Percentiles rank a stretch among this genome's conserved stretches.
Conservation (phyloP, 2,329 filamentous ascomycete genomes). For the Cordyceps sp. region DNA sequence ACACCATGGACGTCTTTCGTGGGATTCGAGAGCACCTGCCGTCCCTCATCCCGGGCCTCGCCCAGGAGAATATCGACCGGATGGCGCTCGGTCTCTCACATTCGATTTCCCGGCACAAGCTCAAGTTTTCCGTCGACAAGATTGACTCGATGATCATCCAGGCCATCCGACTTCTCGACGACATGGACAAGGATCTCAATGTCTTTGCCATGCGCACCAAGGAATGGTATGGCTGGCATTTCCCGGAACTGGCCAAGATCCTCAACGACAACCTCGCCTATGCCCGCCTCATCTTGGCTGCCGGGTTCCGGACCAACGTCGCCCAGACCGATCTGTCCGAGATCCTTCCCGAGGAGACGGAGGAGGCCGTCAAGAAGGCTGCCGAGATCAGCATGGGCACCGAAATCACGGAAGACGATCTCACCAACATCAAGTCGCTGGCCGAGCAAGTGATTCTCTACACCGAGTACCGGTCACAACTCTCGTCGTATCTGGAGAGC, state of each 20-base stretch:
- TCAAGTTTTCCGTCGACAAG: conserved; percentile 97
- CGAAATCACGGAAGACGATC: conserved; percentile 82
- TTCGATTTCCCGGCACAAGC: conserved; percentile 90
- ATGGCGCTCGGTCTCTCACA: conserved; percentile 95
- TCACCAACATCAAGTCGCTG: conserved; percentile 80
- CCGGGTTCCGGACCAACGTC: conserved; percentile 78
- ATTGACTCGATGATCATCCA: conserved; percentile 99
- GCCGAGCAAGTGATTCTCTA: conserved; percentile 89
- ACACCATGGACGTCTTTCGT: conserved; percentile 68
- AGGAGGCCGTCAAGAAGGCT: conserved; percentile 77
- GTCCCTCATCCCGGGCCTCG: conserved; percentile 76
- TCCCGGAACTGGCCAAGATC: conserved; percentile 94
- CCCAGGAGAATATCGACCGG: conserved; percentile 72
- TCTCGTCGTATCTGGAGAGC: conserved; percentile 75
- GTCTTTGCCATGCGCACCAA: conserved; percentile 98
- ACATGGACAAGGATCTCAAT: conserved; percentile 97
- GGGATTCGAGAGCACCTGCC: conserved; percentile 83
- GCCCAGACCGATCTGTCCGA: conserved; percentile 66
- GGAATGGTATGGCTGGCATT: conserved; percentile 99
- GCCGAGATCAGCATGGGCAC: conserved; percentile 98
- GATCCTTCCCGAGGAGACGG: conserved; percentile 89
- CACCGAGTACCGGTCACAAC: conserved; percentile 75
- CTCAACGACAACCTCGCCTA: conserved; percentile 95
- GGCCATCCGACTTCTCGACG: conserved; percentile 83
- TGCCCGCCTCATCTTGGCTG: conserved; percentile 68